Base-by-base conservation (phyloP, 163 green algal species). In the Coccomyxa subellipsoidea region DNA sequence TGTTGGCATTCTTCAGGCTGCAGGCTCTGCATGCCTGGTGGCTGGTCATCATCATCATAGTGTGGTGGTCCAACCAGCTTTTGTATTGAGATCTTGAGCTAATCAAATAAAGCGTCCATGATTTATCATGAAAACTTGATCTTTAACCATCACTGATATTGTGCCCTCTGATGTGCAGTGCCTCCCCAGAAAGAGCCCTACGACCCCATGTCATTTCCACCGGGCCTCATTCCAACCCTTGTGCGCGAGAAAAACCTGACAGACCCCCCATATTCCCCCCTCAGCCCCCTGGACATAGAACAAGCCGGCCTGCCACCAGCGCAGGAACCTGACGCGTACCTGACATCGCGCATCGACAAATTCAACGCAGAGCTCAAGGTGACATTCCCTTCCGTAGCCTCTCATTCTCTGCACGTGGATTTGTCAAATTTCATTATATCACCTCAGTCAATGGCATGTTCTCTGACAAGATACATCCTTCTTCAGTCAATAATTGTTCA, bases 321-420 rank as follows among this genome's bases (percentile, higher is more conserved):
- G 7, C 84, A 85, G 23, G 81, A 89, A 39, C 87, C 91, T 70
- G 92, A 96, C 80, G 85, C 86, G 1, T 95, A 96, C 84, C 85
- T 97, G 23, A 78, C 86, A n/a, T 87, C 89, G 2, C 86, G 94
- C 4, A 71, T 96, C 35, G 91, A 95, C 34, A 92, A 91, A 71
- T 95, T 97, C 66, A 92, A 94, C 77, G 89, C 91, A 8, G 85
- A 92, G 81, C 76, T 93, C 32, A 78, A 77, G 82, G 86, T 89
- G 76, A 34, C 47, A 73, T 25, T 82, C 23, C 4, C 32, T 34
- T 40, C 36, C 6, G 8, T 70, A 5, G 1, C 40, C 27, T 23
- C 38, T 40, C 31, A 39, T 21, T 25, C 21, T 80, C 9, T 47
- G 25, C 75, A 36, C 35, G 21, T 37, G 8, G 72, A 25, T n/a